These are phyloP conservation scores for Venturia nashicola DNA, from an alignment of 2,329 filamentous ascomycete species.

Conservation along the genomic window DNA sequence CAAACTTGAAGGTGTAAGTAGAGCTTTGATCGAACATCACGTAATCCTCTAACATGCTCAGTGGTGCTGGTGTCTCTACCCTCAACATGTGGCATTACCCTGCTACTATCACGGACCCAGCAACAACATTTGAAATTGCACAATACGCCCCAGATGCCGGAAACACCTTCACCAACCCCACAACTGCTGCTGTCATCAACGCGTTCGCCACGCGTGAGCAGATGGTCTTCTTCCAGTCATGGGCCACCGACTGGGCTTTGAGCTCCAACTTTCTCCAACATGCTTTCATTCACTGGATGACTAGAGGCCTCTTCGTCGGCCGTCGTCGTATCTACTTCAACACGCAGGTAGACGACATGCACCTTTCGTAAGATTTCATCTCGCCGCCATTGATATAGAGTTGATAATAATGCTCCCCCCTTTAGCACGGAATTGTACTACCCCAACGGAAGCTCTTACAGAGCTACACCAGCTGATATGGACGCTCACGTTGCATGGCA, in stretches of 20 bases:
- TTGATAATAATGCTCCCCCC: too few relatives aligned
- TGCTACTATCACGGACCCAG: slow-evolving; percentile 37
- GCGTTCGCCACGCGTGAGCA: slow-evolving; percentile 40
- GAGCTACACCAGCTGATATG: slow-evolving; percentile 35
- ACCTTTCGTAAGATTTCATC: too few relatives aligned
- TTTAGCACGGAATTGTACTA: slow-evolving; percentile 17
- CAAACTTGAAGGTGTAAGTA: slow-evolving; percentile 21
- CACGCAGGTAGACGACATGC: slow-evolving; percentile 46
- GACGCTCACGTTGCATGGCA: slow-evolving; percentile 33
- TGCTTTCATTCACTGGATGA: slow-evolving; percentile 45
- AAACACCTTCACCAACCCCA: slow-evolving; percentile 22
- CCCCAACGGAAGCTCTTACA: slow-evolving; percentile 31
- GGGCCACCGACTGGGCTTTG: slow-evolving; percentile 32
- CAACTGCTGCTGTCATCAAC: slow-evolving; percentile 43
- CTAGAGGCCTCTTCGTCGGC: slow-evolving; percentile 39
- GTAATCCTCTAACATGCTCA: too few relatives aligned
- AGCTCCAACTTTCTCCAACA: slow-evolving; percentile 44
- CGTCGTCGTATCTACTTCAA: slow-evolving; percentile 37
- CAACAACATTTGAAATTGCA: slow-evolving; percentile 37
- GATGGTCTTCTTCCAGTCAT: slow-evolving; percentile 43
- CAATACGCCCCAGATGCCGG: slow-evolving; percentile 33
- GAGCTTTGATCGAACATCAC: too few relatives aligned
- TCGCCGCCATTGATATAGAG: too few relatives aligned
- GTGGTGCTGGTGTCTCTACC: slow-evolving; percentile 33
- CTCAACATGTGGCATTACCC: slow-evolving; percentile 43